These are phyloP conservation scores for Fraxinus anomala DNA, from an alignment of 257 asterid species.

Conservation along the genomic window DNA sequence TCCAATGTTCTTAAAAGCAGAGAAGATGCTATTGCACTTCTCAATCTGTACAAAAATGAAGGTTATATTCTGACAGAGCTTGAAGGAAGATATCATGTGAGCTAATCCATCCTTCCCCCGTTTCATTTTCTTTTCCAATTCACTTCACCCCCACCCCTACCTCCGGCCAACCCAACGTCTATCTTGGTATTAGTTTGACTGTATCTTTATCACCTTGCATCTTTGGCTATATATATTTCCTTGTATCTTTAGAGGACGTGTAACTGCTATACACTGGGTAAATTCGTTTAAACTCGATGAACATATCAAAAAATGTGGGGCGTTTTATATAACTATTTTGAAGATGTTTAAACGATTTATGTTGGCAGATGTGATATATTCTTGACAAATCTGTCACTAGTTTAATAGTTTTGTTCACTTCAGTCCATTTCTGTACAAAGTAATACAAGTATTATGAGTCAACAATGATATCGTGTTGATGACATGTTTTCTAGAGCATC, in stretches of 20 bases:
- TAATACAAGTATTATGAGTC: background rate
- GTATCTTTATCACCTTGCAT: background rate
- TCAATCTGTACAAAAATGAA: constrained; percentile 71
- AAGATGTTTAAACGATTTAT: background rate
- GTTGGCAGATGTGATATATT: background rate
- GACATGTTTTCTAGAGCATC: background rate
- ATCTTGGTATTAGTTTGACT: background rate
- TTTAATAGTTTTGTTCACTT: background rate
- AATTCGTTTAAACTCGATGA: background rate
- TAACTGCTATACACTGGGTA: background rate
- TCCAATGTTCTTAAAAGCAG: constrained; percentile 66
- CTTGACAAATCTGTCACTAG: background rate
- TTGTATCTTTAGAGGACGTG: background rate
- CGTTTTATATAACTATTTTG: background rate
- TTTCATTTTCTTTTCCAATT: constrained; percentile 13
- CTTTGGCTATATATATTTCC: background rate
- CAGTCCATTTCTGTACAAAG: background rate
- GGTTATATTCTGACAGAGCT: constrained; percentile 79
- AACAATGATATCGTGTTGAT: background rate
- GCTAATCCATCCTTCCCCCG: constrained; percentile 27
- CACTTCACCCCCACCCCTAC: background rate
- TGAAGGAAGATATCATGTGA: constrained; percentile 78
- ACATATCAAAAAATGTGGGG: background rate
- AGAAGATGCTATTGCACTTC: constrained; percentile 71
- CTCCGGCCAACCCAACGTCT: background rate